phyloP scores from a whole-genome alignment of 1,284 basidiomycete species.

The Rhodotorula glutinis region DNA sequence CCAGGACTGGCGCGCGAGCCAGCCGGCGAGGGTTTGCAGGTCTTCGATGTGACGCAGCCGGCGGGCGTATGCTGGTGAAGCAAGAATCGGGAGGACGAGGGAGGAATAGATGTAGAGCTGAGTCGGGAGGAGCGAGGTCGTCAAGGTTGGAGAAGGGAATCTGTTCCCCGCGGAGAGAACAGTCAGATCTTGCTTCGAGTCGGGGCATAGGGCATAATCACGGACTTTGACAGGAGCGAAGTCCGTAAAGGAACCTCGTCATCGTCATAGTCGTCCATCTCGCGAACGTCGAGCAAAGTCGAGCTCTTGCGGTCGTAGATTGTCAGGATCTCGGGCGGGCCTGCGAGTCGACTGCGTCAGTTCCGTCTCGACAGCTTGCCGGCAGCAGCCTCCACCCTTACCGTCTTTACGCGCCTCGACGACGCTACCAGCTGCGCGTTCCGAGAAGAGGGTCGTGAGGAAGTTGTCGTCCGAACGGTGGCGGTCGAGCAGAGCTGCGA shows the following conservation, averaged over 20 bases:
- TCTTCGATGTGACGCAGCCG: conserved; percentile 31
- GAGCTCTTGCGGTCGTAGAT: conserved; percentile 32
- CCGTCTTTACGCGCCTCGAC: conserved; percentile 40
- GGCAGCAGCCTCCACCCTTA: neutral
- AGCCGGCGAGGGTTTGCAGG: conserved; percentile 28
- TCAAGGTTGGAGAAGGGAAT: conserved; percentile 69
- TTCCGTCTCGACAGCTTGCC: neutral
- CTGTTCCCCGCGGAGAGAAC: conserved; percentile 49
- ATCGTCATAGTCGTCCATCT: conserved; percentile 46
- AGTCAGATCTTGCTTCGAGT: neutral
- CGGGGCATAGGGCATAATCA: conserved; percentile 19
- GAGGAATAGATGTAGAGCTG: conserved; percentile 75
- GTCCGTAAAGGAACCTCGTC: conserved; percentile 44
- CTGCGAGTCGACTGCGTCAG: neutral
- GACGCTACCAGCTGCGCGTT: conserved; percentile 45
- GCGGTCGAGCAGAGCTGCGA: conserved; percentile 70
- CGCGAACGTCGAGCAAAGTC: conserved; percentile 39
- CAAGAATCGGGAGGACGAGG: conserved; percentile 37
- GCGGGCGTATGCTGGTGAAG: conserved; percentile 14
- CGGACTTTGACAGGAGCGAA: conserved; percentile 30
- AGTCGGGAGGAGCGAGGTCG: conserved; percentile 71
- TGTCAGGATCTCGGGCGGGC: conserved; percentile 37
- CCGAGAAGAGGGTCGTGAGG: conserved; percentile 74
- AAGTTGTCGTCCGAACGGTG: conserved; percentile 71
- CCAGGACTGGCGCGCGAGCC: conserved; percentile 33